Conservation (phyloP, 2,329 filamentous ascomycete species). For the Decorospora gaudefroyi region DNA sequence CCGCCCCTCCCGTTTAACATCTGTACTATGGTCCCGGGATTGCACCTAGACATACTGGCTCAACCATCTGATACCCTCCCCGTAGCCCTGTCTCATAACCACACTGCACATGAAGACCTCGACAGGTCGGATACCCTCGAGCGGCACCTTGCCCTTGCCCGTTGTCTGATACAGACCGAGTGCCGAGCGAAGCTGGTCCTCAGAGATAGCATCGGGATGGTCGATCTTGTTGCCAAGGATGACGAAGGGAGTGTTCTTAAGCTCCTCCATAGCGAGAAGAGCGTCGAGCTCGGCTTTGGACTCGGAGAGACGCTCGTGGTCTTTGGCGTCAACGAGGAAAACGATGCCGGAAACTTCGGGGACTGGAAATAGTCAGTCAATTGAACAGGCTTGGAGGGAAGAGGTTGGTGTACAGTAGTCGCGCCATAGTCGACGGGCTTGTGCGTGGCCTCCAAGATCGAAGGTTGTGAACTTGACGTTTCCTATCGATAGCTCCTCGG, state of each 20-base stretch:
- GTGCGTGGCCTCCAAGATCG: slow-evolving; percentile 60
- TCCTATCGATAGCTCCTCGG: slow-evolving; percentile 59
- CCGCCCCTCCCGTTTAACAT: background rate
- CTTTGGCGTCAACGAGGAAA: slow-evolving; percentile 97
- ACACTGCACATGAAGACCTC: slow-evolving; percentile 99
- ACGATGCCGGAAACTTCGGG: slow-evolving; percentile 71
- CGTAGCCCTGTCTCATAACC: slow-evolving; percentile 84
- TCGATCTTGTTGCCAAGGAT: slow-evolving; percentile 99
- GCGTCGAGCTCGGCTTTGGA: slow-evolving; percentile 95
- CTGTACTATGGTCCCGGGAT: background rate
- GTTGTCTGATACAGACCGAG: slow-evolving; percentile 81
- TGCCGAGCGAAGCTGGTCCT: slow-evolving; percentile 91
- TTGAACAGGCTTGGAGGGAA: background rate
- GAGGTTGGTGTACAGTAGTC: slow-evolving; percentile 41
- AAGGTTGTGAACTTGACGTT: slow-evolving; percentile 87
- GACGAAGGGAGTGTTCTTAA: slow-evolving; percentile 92
- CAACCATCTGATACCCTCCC: slow-evolving; percentile 51
- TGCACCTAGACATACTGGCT: slow-evolving; percentile 47
- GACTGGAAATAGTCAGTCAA: slow-evolving; percentile 27
- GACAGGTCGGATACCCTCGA: slow-evolving; percentile 59
- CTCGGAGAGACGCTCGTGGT: slow-evolving; percentile 91
- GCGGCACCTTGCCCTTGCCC: slow-evolving; percentile 47
- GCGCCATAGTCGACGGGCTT: slow-evolving; percentile 49
- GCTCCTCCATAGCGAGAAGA: slow-evolving; percentile 94
- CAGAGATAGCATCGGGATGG: slow-evolving; percentile 90